Percentiles rank a stretch among this genome's conserved stretches.
Evolutionary conservation across 2,329 filamentous ascomycete species (phyloP).

Genomic region (Hymenoscyphus occultus): DNA sequence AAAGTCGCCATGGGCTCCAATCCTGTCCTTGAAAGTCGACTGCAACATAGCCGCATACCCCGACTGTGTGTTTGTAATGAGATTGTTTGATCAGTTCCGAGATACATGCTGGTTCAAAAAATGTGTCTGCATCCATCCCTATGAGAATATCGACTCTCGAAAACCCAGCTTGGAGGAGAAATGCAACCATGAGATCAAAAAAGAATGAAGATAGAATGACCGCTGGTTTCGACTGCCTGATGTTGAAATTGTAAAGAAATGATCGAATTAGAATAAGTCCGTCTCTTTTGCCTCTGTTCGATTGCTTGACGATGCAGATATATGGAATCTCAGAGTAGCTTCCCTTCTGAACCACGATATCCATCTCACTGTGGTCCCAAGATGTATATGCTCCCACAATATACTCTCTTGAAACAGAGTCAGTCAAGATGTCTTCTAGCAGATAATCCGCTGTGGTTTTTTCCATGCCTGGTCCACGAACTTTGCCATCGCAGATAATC

Average conservation of each 20-base stretch:
- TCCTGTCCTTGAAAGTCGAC: constrained; percentile 44
- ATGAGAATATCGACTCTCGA: constrained; percentile 43
- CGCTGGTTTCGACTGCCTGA: constrained; percentile 41
- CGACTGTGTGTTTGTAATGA: constrained; percentile 43
- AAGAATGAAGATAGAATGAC: constrained; percentile 48
- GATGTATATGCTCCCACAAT: constrained; percentile 39
- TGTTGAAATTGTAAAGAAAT: constrained; percentile 48
- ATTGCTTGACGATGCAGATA: constrained; percentile 47
- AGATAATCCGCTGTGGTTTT: constrained; percentile 49
- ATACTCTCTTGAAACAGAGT: constrained; percentile 30
- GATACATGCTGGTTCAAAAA: constrained; percentile 46
- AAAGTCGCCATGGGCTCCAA: constrained; percentile 46
- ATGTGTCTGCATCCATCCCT: constrained; percentile 49
- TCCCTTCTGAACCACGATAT: constrained; percentile 44
- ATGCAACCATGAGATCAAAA: constrained; percentile 34
- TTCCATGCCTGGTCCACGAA: constrained; percentile 45
- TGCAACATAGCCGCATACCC: constrained; percentile 48
- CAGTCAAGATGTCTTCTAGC: constrained; percentile 45
- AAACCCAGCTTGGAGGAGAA: constrained; percentile 40
- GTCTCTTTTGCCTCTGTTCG: constrained; percentile 50
- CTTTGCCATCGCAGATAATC: constrained; percentile 48
- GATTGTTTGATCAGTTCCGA: constrained; percentile 44
- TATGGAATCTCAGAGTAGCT: constrained; percentile 46
- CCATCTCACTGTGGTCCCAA: constrained; percentile 47
- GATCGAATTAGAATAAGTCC: constrained; percentile 49